Percentiles rank a stretch among this genome's conserved stretches.
Evolutionary conservation across 306 rosid genomes (phyloP).

Genomic region (Datisca glomerata): DNA sequence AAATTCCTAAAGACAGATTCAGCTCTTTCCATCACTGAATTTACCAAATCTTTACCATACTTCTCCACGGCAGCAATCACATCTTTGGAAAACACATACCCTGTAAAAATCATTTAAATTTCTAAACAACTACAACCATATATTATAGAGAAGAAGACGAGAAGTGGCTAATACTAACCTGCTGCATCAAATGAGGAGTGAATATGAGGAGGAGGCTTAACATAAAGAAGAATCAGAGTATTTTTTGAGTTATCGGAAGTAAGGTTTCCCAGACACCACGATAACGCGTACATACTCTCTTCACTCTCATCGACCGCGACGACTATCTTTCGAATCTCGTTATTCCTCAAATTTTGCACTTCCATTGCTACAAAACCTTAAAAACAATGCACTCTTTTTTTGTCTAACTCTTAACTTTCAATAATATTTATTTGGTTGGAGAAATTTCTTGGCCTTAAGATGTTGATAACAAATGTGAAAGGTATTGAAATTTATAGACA

Average conservation of each 20-base stretch:
- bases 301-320: constrained; percentile 81
- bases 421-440: no score
- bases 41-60: constrained; percentile 32
- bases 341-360: constrained; percentile 16
- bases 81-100: constrained; percentile 44
- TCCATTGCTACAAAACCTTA: constrained; percentile 18
- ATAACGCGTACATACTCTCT: constrained; percentile 71
- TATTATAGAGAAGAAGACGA: no score
- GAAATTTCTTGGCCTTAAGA: no score
- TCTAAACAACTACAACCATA: no score
- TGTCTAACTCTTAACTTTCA: no score
- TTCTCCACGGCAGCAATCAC: constrained; percentile 38
- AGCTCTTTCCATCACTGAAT: constrained; percentile 68
- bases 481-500: no score
- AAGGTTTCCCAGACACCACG: constrained; percentile 62
- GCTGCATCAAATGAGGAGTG: constrained; percentile 49
- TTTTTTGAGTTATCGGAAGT: constrained; percentile 21
- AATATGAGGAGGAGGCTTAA: constrained; percentile 51
- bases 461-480: no score
- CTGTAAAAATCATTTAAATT: constrained; percentile 24
- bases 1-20: constrained; percentile 36
- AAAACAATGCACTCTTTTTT: no score
- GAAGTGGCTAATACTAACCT: constrained; percentile 40
- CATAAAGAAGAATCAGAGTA: constrained; percentile 65
- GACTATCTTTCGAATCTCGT: constrained; percentile 30